Base-by-base conservation (phyloP, 169 alveolate genomes). In the Cryptosporidium bovis region DNA sequence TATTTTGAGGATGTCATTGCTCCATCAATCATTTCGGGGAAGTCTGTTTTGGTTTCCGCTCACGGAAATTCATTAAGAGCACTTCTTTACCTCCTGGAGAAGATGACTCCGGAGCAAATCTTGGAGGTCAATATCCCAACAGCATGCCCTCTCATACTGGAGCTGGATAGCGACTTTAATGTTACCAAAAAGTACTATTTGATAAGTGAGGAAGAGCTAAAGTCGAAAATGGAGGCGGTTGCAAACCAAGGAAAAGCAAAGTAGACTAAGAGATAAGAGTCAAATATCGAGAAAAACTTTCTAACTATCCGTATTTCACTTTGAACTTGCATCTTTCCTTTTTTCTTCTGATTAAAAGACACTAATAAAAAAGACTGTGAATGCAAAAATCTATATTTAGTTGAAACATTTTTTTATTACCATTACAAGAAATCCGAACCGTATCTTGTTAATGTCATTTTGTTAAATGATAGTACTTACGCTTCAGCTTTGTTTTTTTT, bases 1-100 rank as follows among this genome's bases (percentile, higher is more conserved):
- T 97, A 87, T 91, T 98, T 99, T 98, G 93, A 94, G 85, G 98
- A 96, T 84, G 90, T 84, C 20, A 97, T 98, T 58, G 97, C 97
- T 50, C 99, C 99, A 3, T 93, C 93, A 27, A 84, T 97, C 67
- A 91, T 96, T 83, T 93, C 92, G 20, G 99, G 99, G 8, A 92
- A 96, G 89, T 95, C 94, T 27, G 98, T 97, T 20, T 91, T 97
- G 51, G 96, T 97, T n/a, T 91, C 94, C 65, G 99, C 99, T 29
- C 99, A 98, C 90, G 99, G 99, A n/a, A 98, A 98, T 93, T 95
- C 99, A 31, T 92, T 98, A 48, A 94, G 99, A 90, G 98, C 98
- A 29, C 92, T 98, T 33, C 97, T 98, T 27, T 97, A 97, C 96
- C 96, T 96, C 83, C 90, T 98, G 50, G 99, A 97, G 90, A 92